phyloP scores from a whole-genome alignment of 1,284 basidiomycete genomes.

The Omphalotus olearius region DNA sequence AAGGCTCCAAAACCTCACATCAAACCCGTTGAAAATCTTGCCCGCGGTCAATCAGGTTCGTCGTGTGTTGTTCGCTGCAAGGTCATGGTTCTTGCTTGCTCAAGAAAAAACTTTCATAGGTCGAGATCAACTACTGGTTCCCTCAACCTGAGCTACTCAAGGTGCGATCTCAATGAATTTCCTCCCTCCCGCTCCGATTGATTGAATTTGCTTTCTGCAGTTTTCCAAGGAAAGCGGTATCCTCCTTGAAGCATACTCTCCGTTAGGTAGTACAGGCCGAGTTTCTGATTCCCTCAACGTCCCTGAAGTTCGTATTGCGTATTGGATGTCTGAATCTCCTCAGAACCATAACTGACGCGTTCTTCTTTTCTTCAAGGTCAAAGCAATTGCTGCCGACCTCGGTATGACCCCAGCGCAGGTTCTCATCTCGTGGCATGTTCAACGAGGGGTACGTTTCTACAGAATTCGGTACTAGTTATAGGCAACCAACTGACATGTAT shows the following conservation, averaged over 20 bases:
- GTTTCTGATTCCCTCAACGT: conserved; percentile 51
- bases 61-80: conserved; percentile 27
- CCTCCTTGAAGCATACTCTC: conserved; percentile 77
- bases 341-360: background rate
- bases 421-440: conserved; percentile 76
- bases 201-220: conserved; percentile 23
- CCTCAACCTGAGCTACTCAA: conserved; percentile 79
- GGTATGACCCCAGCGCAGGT: conserved; percentile 76
- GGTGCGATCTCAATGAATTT: conserved; percentile 23
- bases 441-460: conserved; percentile 55
- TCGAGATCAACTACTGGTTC: conserved; percentile 81
- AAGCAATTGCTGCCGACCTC: conserved; percentile 58
- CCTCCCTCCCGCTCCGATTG: background rate
- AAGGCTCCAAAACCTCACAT: conserved; percentile 62
- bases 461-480: too few relatives aligned
- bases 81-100: background rate
- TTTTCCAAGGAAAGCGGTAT: conserved; percentile 64
- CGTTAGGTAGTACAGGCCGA: conserved; percentile 62
- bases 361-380: conserved; percentile 31
- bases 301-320: conserved; percentile 39
- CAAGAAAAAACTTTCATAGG: conserved; percentile 29
- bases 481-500: background rate
- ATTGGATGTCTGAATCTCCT: background rate
- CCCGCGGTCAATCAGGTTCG: conserved; percentile 70
- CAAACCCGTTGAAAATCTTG: conserved; percentile 65